Evolutionary conservation across 2,329 filamentous ascomycete genomes (phyloP).

Genomic region (Dactylellina sp.): DNA sequence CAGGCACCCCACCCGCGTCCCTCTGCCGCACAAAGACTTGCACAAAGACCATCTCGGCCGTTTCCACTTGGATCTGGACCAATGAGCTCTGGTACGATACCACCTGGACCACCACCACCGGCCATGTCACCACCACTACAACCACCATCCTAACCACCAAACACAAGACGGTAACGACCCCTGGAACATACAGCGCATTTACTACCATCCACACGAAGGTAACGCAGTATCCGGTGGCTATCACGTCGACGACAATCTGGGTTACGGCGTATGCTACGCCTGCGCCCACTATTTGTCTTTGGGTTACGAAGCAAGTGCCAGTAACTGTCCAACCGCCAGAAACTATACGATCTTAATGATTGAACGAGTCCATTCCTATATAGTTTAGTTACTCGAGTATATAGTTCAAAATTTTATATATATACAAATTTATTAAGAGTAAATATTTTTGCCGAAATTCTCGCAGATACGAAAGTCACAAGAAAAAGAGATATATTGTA

Average conservation of each 20-base stretch:
- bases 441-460: too few relatives aligned
- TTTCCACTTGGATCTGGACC: conserved; percentile 6
- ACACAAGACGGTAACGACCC: conserved; percentile 26
- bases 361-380: too few relatives aligned
- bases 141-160: conserved; percentile 24
- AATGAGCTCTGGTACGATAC: conserved; percentile 28
- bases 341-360: too few relatives aligned
- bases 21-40: conserved; percentile 25
- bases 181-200: conserved; percentile 24
- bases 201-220: conserved; percentile 1
- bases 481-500: too few relatives aligned
- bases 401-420: too few relatives aligned
- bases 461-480: too few relatives aligned
- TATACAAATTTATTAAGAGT: too few relatives aligned
- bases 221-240: conserved; percentile 7
- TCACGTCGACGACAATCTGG: conserved; percentile 20
- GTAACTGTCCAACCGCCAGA: too few relatives aligned
- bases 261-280: conserved; percentile 33
- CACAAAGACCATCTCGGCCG: conserved; percentile 7
- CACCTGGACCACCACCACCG: conserved; percentile 27
- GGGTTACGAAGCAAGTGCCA: too few relatives aligned
- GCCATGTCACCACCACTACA: conserved; percentile 39
- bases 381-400: too few relatives aligned
- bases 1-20: conserved; percentile 22
- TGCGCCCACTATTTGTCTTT: conserved; percentile 26